Percentiles rank a stretch among this genome's conserved stretches.
Conservation (phyloP, 2,329 filamentous ascomycete species). For the Chaetomium sp. region DNA sequence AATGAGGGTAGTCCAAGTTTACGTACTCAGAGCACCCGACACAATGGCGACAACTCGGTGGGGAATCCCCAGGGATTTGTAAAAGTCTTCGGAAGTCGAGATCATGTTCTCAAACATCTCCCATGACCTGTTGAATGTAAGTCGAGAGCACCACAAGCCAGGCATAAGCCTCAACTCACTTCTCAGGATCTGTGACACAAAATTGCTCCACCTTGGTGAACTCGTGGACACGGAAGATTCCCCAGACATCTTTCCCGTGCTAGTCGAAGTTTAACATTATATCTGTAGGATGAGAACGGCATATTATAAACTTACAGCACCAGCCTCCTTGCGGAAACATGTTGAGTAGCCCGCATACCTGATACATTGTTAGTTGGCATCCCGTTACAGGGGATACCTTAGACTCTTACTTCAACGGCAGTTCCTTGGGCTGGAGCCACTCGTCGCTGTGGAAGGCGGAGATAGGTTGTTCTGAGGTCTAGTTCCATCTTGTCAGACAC, state of each 20-base stretch:
- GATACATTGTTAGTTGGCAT: not conserved
- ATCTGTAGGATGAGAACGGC: too few relatives aligned
- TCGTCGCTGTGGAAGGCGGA: constrained; percentile 89
- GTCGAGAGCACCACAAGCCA: constrained; percentile 38
- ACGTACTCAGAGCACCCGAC: constrained; percentile 71
- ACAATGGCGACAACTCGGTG: constrained; percentile 93
- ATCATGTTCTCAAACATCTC: constrained; percentile 94
- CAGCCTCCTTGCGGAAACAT: constrained; percentile 93
- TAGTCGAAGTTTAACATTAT: constrained; percentile 4
- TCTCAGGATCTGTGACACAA: constrained; percentile 35
- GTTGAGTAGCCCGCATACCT: constrained; percentile 86
- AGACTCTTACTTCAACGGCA: constrained; percentile 60
- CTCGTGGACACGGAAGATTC: constrained; percentile 95
- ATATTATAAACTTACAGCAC: constrained; percentile 31
- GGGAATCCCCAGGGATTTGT: constrained; percentile 79
- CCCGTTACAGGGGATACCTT: too few relatives aligned
- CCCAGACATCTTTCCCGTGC: constrained; percentile 77
- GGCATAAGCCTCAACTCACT: constrained; percentile 45
- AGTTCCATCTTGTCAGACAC: not conserved
- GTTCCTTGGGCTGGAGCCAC: constrained; percentile 77
- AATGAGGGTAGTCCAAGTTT: too few relatives aligned
- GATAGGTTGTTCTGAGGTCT: constrained; percentile 84
- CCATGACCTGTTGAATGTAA: constrained; percentile 78
- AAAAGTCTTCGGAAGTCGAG: constrained; percentile 84
- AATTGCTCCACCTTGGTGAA: constrained; percentile 74